Base-by-base conservation (phyloP, 371 early-diverging fungal genomes). In the Mucor irregularis region DNA sequence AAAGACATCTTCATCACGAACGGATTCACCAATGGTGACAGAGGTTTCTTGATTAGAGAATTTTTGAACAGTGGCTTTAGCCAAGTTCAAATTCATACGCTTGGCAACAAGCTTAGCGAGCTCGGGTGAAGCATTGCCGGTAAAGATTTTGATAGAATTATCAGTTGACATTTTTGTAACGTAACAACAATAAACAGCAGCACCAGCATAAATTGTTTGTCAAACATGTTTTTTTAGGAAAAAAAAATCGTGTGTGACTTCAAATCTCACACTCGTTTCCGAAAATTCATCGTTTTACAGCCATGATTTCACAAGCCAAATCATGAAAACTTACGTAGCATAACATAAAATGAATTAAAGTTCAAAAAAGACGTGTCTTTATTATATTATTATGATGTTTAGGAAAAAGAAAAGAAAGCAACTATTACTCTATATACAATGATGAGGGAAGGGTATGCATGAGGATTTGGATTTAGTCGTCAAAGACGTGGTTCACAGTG, bases 41-140 rank as follows among this genome's bases (percentile, higher is more conserved):
- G 92, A 89, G 16, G 96, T 96, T 64, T 97, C 98, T 74, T 94
- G 91, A 84, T 97, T 97, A 30, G 93, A 91, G 85, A 92, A 95
- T 75, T 97, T 96, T 72, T 87, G 73, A 10, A 94, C 94, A 26
- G 83, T 84, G 46, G 89, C 91, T 68, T 93, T 94, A 60, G 91
- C 93, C 45, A 95, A 78, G 24, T 91, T 88, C 21, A 91, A 79
- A 55, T 95, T 95, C 35, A 95, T 81, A 34, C 86, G 87, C 81
- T 83, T 85, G 53, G 92, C 93, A 53, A 96, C 91, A 38, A 92
- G 80, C 66, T 83, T 79, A 48, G 96, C 93, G 61, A 97, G 86
- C 47, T 90, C 92, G 40, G 91, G 89, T 79, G 95, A 95, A 19
- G 96, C 92, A 78, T 94, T 96, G 56, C 98, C 98, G n/a, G 95